Evolutionary conservation across 306 rosid species (phyloP).

Genomic region (Boehmeria nivea): DNA sequence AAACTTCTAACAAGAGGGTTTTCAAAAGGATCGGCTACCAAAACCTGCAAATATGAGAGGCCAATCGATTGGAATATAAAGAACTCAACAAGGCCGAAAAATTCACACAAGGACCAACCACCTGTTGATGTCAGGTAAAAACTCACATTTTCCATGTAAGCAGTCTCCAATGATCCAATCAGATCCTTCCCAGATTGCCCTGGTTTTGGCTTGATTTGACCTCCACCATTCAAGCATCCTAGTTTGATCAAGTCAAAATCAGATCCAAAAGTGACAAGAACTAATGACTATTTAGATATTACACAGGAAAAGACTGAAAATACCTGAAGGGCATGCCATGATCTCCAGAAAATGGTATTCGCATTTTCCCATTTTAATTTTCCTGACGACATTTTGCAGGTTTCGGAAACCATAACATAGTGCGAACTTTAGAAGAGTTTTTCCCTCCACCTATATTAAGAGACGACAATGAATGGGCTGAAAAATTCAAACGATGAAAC

Average conservation of each 20-base stretch:
- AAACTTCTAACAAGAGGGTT: constrained; percentile 55
- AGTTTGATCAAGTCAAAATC: constrained; percentile 2
- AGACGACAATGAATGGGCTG: too few relatives aligned
- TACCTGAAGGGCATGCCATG: constrained; percentile 99
- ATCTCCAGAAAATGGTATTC: constrained; percentile 87
- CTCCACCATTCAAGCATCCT: constrained; percentile 99
- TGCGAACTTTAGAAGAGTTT: constrained; percentile 65
- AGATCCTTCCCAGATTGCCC: constrained; percentile 72
- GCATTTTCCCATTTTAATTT: constrained; percentile 65
- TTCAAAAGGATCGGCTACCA: constrained; percentile 54
- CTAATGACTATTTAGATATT: neutral
- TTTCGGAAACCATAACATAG: constrained; percentile 91
- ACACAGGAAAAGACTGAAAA: neutral
- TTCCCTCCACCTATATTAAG: constrained; percentile 69
- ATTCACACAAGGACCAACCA: neutral
- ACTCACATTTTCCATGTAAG: constrained; percentile 75
- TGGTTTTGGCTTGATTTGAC: constrained; percentile 77
- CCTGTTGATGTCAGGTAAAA: neutral
- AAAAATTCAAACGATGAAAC: too few relatives aligned
- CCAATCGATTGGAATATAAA: neutral
- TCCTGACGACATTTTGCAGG: constrained; percentile 76
- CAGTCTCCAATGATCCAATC: constrained; percentile 59
- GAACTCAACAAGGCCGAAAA: neutral
- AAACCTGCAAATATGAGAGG: constrained; percentile 36
- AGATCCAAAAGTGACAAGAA: neutral